Evolutionary conservation across 2,329 filamentous ascomycete genomes (phyloP), one percentile per base, ranked within the genome.

Genomic region (Sporothrix protearum): DNA sequence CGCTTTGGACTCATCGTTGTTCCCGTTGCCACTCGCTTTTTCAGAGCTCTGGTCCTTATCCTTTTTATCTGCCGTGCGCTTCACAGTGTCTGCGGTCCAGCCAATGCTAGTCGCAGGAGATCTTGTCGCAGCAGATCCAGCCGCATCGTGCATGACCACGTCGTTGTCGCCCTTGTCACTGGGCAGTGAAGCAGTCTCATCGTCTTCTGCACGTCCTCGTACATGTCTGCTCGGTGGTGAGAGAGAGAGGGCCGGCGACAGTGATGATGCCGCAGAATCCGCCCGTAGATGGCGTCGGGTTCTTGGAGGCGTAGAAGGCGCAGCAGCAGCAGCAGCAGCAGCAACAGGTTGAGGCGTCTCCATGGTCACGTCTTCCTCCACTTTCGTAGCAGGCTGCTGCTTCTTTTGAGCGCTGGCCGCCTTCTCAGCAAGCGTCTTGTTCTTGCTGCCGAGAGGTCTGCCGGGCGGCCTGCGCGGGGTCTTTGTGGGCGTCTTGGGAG

Each of bases 401-500:
- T 47, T 59, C 16, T 42, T 19, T 22, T 68, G 33, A 5, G 36
- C 49, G 5, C 16, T 30, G 51, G 28, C 74, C 69, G 64, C 55
- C 14, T 69, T 73, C 19, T 49, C 66, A 2, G 63, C 49, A 25
- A 30, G 22, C 22, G 70, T 68, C 39, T 61, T 71, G 39, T 61
- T 59, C 57, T 63, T 73, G 64, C 69, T 73, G 57, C 69, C 69
- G 4, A 57, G 47, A 33, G 68, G 71, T 61, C 68, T 49, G 3
- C 66, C 71, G n/a, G 53, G 64, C 7, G 30, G n/a, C 3, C 61
- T 36, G 14, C 68, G 39, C n/a, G 49, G 16, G 1, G 49, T 57
- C 57, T 69, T 69, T 6, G 70, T 71, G 9, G 73, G 68, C n/a
- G 73, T 71, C 57, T 69, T 71, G 9, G 71, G 69, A 2, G 73